These are phyloP conservation scores for Penicillium psychrofluorescens DNA, from an alignment of 495 filamentous ascomycete genomes.

Conservation along the genomic window DNA sequence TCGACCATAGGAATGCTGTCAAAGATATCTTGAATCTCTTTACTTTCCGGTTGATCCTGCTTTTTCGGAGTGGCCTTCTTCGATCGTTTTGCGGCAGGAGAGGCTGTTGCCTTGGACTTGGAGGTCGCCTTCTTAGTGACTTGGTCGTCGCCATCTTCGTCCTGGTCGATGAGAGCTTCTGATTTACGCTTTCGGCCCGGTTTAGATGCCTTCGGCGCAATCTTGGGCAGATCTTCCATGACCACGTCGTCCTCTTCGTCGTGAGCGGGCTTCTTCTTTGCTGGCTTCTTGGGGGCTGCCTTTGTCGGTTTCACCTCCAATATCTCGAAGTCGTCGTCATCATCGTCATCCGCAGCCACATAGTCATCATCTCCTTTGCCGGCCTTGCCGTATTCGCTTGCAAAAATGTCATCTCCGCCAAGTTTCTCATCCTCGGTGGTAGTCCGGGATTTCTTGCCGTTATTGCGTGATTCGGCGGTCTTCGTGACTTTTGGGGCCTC, in stretches of 20 bases:
- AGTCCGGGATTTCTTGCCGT: conserved; percentile 22
- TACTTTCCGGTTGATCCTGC: conserved; percentile 54
- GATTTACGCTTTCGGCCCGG: conserved; percentile 52
- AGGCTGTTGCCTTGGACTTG: conserved; percentile 18
- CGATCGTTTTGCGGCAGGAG: conserved; percentile 53
- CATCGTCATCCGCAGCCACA: conserved; percentile 55
- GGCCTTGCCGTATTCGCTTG: conserved; percentile 51
- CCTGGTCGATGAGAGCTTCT: conserved; percentile 38
- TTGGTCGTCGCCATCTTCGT: conserved; percentile 26
- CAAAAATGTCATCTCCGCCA: conserved; percentile 67
- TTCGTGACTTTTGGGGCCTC: conserved; percentile 13
- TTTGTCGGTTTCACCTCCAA: conserved; percentile 29
- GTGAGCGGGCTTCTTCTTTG: conserved; percentile 39
- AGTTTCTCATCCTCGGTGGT: conserved; percentile 55
- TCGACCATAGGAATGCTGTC: conserved; percentile 76
- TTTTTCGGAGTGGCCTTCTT: conserved; percentile 50
- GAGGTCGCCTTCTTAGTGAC: conserved; percentile 29
- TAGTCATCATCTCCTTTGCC: conserved; percentile 63
- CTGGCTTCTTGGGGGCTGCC: conserved; percentile 19
- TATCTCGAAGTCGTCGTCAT: conserved; percentile 40
- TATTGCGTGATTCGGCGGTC: conserved; percentile 17
- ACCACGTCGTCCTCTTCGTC: conserved; percentile 41
- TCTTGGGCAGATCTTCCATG: conserved; percentile 38
- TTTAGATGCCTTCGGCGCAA: conserved; percentile 25
- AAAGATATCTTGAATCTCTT: conserved; percentile 70